Conservation (phyloP, 148 eudicot species). For the Camellia sinensis region DNA sequence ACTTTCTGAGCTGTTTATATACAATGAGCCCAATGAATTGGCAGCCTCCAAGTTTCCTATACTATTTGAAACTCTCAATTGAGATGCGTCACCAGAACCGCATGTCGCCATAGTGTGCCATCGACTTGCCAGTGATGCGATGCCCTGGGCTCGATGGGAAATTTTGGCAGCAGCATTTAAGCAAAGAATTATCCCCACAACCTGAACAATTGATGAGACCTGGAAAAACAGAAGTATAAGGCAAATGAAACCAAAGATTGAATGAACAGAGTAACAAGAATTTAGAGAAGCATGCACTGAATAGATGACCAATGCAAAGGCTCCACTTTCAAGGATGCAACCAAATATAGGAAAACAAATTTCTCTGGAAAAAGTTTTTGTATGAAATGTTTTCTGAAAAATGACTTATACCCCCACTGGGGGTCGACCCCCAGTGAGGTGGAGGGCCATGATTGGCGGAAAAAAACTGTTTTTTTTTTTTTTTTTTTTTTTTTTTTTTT, state of each 20-base stretch:
- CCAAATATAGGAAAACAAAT: too few species aligned
- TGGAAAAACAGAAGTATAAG: conserved; percentile 32
- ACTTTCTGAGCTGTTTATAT: conserved; percentile 48
- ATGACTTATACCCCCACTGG: too few species aligned
- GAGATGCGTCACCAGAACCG: conserved; percentile 40
- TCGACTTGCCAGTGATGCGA: conserved; percentile 71
- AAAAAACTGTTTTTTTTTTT: too few species aligned
- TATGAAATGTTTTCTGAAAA: too few species aligned
- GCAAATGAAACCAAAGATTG: background rate
- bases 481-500: too few species aligned
- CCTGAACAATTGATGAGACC: conserved; percentile 75
- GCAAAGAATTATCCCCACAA: conserved; percentile 69
- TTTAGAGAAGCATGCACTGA: background rate
- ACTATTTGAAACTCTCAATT: conserved; percentile 30
- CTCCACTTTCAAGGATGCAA: too few species aligned
- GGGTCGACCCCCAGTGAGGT: too few species aligned
- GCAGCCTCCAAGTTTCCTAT: conserved; percentile 28
- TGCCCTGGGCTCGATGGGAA: conserved; percentile 77
- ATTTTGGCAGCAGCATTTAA: conserved; percentile 82
- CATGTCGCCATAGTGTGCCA: conserved; percentile 74
- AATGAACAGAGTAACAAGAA: background rate
- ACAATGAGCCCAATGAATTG: conserved; percentile 23
- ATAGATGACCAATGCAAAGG: background rate
- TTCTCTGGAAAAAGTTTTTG: too few species aligned
- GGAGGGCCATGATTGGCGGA: too few species aligned